phyloP scores from a whole-genome alignment of 805 yeast species.

The Candida tammaniensis region DNA sequence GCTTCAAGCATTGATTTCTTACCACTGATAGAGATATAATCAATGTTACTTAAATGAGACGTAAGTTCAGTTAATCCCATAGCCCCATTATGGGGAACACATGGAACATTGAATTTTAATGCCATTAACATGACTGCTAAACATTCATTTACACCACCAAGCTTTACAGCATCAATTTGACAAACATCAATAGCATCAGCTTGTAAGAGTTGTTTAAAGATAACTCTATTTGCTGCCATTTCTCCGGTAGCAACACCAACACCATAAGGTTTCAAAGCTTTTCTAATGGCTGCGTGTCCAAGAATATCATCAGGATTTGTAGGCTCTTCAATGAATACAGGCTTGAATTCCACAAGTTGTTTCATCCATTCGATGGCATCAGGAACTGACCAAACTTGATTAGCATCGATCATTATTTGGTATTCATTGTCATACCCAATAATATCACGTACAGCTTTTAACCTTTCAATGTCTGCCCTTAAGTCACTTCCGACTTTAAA shows the following conservation, averaged over 20 bases:
- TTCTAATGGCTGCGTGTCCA: constrained; percentile 17
- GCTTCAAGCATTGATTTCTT: constrained; percentile 16
- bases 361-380: constrained; percentile 18
- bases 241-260: constrained; percentile 17
- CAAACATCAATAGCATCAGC: constrained; percentile 17
- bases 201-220: constrained; percentile 16
- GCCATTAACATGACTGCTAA: constrained; percentile 18
- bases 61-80: constrained; percentile 17
- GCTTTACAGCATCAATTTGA: constrained; percentile 16
- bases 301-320: constrained; percentile 16
- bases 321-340: constrained; percentile 16
- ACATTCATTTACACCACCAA: constrained; percentile 16
- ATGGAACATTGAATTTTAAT: constrained; percentile 13
- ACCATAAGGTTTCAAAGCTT: constrained; percentile 14
- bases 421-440: constrained; percentile 34
- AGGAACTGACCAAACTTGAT: constrained; percentile 16
- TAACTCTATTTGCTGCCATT: constrained; percentile 16
- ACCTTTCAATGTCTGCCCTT: constrained; percentile 30
- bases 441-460: constrained; percentile 36
- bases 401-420: constrained; percentile 15
- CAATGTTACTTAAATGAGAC: constrained; percentile 14
- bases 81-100: constrained; percentile 17
- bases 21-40: constrained; percentile 14
- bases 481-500: constrained; percentile 40
- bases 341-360: constrained; percentile 15